Base-by-base conservation (phyloP, 2,329 filamentous ascomycete species). In the Exserohilum rostratum region DNA sequence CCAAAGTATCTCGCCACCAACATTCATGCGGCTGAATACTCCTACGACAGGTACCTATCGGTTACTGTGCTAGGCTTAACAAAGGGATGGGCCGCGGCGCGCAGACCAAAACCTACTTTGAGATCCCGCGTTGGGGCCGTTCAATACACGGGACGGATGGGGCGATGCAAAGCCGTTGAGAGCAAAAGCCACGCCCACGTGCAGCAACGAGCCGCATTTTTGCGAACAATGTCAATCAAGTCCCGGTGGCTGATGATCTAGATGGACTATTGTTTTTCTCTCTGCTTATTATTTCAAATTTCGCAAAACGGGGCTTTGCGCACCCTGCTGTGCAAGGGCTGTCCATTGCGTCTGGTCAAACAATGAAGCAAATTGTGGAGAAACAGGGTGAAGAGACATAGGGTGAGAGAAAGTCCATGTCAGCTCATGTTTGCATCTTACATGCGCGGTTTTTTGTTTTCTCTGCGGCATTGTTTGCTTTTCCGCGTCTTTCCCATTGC, bases 1-100 rank as follows among this genome's bases (percentile, higher is more conserved):
- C 33, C 15, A 59, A 45, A 6, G 53, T 59, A 57, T 42, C 45
- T 45, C 30, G 45, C 46, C 45, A 46, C 39, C 20, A 20, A 20
- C 17, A 17, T 13, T 34, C 30, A 27, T 35, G 49, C 48, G 53
- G 56, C 29, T 43, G 29, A 53, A 53, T 49, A 53, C 53, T 33
- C 29, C 33, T 38, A 37, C 53, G 30, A 50, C 34, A 37, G 25
- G 51, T 58, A 53, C 45, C 44, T 13, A 25, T 25, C 22, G 22
- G 22, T 25, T 25, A 7, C 22, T 25, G 22, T 25, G 22, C 13
- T 15, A 15, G 30, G 30, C 13, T 6, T n/a, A 17, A 35, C 33
- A 6, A 17, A 35, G 33, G 33, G 13, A 15, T 34, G 31, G 12
- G 22, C 22, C 22, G 22, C 22, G n/a, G 22, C 22, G 22, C 22